Evolutionary conservation across 768 basidiomycete genomes (phyloP).

Genomic region (Dentipellis sp.): DNA sequence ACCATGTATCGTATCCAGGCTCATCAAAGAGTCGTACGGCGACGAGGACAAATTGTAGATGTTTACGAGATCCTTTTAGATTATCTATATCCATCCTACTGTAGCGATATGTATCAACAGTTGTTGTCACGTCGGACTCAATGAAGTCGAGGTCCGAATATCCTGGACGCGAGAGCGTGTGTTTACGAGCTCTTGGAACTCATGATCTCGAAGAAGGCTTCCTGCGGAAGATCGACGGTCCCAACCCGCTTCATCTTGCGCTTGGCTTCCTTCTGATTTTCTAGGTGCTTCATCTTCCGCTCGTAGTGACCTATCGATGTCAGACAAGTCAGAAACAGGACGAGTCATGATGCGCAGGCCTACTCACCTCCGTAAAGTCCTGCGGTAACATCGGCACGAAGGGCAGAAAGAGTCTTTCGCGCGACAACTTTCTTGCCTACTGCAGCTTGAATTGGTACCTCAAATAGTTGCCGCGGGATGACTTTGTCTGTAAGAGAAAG

Average conservation of each 20-base stretch:
- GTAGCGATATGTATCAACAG: slow-evolving; percentile 1
- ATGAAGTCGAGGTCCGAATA: background rate
- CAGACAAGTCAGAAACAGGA: background rate
- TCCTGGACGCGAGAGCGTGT: background rate
- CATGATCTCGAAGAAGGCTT: slow-evolving; percentile 91
- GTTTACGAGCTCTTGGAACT: slow-evolving; percentile 37
- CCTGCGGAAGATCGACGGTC: slow-evolving; percentile 84
- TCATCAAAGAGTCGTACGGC: slow-evolving; percentile 92
- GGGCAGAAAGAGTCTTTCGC: slow-evolving; percentile 77
- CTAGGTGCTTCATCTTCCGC: slow-evolving; percentile 82
- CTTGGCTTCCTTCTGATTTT: slow-evolving; percentile 92
- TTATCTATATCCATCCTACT: background rate
- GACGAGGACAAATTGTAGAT: slow-evolving; percentile 81
- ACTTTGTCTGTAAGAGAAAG: slow-evolving; percentile 56
- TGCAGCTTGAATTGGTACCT: slow-evolving; percentile 92
- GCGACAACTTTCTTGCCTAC: slow-evolving; percentile 84
- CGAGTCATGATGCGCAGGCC: background rate
- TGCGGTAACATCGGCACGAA: slow-evolving; percentile 89
- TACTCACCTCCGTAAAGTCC: slow-evolving; percentile 83
- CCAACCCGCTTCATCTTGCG: slow-evolving; percentile 83
- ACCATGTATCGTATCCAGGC: slow-evolving; percentile 27
- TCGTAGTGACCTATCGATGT: slow-evolving; percentile 65
- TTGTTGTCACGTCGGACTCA: background rate
- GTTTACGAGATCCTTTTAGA: slow-evolving; percentile 6
- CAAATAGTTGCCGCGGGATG: slow-evolving; percentile 87